Percentiles rank a stretch among this genome's conserved stretches.
These are phyloP conservation scores for Tillandsia fasciculata DNA, from an alignment of 176 grass and related monocot species.

Conservation along the genomic window DNA sequence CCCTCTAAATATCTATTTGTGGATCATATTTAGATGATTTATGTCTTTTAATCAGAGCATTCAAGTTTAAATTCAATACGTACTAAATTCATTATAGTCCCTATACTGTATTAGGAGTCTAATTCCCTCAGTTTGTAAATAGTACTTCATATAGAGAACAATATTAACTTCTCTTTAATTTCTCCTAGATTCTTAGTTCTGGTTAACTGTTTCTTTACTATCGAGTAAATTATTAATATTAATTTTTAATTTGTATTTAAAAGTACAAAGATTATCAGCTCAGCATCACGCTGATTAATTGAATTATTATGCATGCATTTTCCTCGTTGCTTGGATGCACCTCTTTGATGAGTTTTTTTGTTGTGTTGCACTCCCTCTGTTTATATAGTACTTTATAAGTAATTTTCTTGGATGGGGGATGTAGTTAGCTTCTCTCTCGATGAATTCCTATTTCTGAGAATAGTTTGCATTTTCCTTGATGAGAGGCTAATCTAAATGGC, in stretches of 20 bases:
- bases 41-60: not conserved
- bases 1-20: not conserved
- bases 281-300: no score
- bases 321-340: not conserved
- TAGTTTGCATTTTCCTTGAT: conserved; percentile 1
- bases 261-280: not conserved
- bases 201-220: not conserved
- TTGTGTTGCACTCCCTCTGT: not conserved
- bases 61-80: no score
- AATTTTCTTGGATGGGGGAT: not conserved
- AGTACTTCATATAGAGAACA: no score
- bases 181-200: not conserved
- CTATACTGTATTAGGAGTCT: no score
- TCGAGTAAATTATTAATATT: not conserved
- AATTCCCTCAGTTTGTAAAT: no score
- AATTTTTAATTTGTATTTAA: not conserved
- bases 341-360: not conserved
- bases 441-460: not conserved
- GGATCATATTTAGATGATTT: not conserved
- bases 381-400: not conserved
- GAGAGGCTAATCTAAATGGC: conserved; percentile 14
- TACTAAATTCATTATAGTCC: no score
- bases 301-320: not conserved
- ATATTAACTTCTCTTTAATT: no score
- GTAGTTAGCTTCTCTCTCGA: not conserved